Percentiles rank a stretch among this genome's conserved stretches.
These are phyloP conservation scores for Physcomitrellopsis africana DNA, from an alignment of 225 moss, liverwort and hornwort species.

Conservation along the genomic window DNA sequence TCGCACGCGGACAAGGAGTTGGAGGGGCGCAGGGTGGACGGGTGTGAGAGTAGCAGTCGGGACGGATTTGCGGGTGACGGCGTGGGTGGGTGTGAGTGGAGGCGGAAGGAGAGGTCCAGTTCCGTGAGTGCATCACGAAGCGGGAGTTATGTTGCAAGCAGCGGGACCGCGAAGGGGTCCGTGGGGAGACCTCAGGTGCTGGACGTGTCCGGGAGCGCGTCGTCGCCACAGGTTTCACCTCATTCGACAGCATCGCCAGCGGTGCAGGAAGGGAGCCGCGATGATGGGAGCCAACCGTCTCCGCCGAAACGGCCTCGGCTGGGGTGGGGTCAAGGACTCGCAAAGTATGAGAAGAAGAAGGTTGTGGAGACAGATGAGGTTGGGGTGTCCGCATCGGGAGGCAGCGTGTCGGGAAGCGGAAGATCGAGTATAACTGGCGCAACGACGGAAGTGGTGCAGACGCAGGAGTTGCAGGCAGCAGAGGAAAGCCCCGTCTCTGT, in stretches of 20 bases:
- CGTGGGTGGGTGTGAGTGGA: conserved; percentile 69
- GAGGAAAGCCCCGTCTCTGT: conserved; percentile 60
- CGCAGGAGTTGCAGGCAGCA: conserved; percentile 38
- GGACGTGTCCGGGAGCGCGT: conserved; percentile 53
- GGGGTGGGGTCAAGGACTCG: conserved; percentile 98
- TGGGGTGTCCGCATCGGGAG: conserved; percentile 33
- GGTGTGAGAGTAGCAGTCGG: conserved; percentile 79
- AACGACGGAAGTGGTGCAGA: conserved; percentile 30
- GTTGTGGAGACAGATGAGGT: conserved; percentile 79
- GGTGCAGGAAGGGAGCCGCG: conserved; percentile 59
- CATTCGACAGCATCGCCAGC: conserved; percentile 51
- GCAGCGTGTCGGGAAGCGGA: conserved; percentile 36
- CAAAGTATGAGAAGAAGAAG: conserved; percentile 97
- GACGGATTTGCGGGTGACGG: conserved; percentile 69
- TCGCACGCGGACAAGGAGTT: conserved; percentile 61
- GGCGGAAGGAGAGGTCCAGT: conserved; percentile 67
- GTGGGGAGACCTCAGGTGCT: conserved; percentile 54
- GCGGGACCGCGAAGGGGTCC: conserved; percentile 51
- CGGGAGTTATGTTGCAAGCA: conserved; percentile 22
- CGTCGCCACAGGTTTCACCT: conserved; percentile 79
- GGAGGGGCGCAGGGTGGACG: conserved; percentile 80
- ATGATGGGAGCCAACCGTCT: conserved; percentile 78
- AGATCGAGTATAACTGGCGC: conserved; percentile 40
- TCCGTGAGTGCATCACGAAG: conserved; percentile 66
- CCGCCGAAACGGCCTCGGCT: conserved; percentile 90